Evolutionary conservation across 495 filamentous ascomycete species (phyloP).

Genomic region (Amniculicola lignicola): DNA sequence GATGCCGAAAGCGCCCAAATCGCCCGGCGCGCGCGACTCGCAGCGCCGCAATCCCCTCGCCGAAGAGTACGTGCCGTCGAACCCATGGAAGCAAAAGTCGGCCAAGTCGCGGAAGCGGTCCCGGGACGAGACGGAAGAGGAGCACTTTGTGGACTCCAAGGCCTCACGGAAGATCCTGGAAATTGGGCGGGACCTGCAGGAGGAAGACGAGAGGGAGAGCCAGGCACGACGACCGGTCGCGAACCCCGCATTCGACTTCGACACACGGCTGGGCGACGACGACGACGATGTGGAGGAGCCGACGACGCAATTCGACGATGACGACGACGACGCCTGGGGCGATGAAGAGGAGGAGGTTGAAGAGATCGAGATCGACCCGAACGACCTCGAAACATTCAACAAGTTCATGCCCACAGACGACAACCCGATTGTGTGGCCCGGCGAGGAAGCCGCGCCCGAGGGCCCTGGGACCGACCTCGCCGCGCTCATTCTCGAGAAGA

Average conservation of each 20-base stretch:
- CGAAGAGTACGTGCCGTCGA: conserved; percentile 43
- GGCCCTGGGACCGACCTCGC: conserved; percentile 70
- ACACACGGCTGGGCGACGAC: conserved; percentile 53
- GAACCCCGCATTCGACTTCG: conserved; percentile 65
- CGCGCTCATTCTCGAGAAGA: conserved; percentile 88
- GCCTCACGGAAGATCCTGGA: conserved; percentile 82
- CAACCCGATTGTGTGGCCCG: conserved; percentile 43
- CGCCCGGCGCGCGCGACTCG: conserved; percentile 22
- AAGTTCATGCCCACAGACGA: conserved; percentile 69
- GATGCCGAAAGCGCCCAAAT: conserved; percentile 38
- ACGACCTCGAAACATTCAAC: conserved; percentile 85
- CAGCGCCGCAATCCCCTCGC: conserved; percentile 43
- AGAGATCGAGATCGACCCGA: conserved; percentile 83
- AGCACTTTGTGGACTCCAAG: conserved; percentile 79
- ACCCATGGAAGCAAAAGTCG: conserved; percentile 42
- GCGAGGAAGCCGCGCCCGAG: conserved; percentile 35
- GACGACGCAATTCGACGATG: conserved; percentile 50
- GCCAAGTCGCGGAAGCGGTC: conserved; percentile 39
- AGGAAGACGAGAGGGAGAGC: conserved; percentile 64
- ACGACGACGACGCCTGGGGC: conserved; percentile 55
- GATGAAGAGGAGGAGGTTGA: conserved; percentile 71
- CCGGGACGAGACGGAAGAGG: conserved; percentile 55
- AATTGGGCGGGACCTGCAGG: conserved; percentile 76
- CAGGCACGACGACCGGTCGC: conserved; percentile 37
- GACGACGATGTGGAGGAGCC: conserved; percentile 40